These are phyloP conservation scores for Tylopilus intermedius DNA, from an alignment of 768 basidiomycete species.

Conservation along the genomic window DNA sequence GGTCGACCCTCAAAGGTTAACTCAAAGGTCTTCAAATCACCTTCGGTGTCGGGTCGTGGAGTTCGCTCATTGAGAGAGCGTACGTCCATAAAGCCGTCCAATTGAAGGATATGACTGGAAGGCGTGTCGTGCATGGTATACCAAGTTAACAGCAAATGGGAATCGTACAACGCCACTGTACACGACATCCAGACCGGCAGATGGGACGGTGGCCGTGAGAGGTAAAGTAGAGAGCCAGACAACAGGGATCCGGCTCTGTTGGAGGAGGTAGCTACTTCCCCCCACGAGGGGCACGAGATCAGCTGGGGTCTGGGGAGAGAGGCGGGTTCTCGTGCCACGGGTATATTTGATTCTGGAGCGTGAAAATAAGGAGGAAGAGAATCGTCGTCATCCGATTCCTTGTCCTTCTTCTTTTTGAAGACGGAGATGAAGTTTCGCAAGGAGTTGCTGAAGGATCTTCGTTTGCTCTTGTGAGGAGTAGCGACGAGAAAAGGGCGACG, in stretches of 20 bases:
- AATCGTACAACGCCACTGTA: slow-evolving; percentile 32
- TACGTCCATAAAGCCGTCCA: slow-evolving; percentile 57
- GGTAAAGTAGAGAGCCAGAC: slow-evolving; percentile 41
- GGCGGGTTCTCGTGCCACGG: background rate
- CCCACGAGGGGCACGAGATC: background rate
- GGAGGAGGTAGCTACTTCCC: background rate
- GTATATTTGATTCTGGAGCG: slow-evolving; percentile 6
- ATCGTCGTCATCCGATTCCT: slow-evolving; percentile 27
- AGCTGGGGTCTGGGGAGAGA: background rate
- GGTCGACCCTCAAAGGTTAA: slow-evolving; percentile 50
- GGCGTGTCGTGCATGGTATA: slow-evolving; percentile 38
- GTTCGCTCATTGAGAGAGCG: slow-evolving; percentile 54
- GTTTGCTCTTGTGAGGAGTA: slow-evolving; percentile 37
- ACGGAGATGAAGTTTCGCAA: slow-evolving; percentile 59
- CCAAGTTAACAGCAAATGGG: slow-evolving; percentile 46
- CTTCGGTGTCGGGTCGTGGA: slow-evolving; percentile 38
- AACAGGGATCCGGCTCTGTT: background rate
- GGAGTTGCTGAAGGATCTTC: slow-evolving; percentile 55
- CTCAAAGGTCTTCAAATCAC: slow-evolving; percentile 57
- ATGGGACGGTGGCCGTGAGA: slow-evolving; percentile 32
- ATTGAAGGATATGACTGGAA: slow-evolving; percentile 41
- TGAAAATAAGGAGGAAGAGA: background rate
- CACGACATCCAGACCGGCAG: slow-evolving; percentile 50
- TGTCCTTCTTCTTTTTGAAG: slow-evolving; percentile 46
- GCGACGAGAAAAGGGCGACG: slow-evolving; percentile 16